phyloP scores from a whole-genome alignment of 495 filamentous ascomycete species.

The Bacidia gigantensis region DNA sequence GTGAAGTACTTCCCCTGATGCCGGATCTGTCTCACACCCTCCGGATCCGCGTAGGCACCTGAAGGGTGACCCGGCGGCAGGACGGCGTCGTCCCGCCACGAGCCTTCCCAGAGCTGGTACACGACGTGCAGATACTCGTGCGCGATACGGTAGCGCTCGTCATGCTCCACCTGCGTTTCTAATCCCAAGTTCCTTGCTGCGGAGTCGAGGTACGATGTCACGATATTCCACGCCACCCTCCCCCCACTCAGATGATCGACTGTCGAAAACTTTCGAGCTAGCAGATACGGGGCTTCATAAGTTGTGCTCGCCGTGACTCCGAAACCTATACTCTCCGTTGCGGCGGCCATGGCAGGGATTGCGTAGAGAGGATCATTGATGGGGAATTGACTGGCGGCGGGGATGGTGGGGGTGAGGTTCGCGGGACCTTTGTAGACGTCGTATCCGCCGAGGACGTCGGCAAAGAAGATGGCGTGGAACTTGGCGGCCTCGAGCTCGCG shows the following conservation, averaged over 20 bases:
- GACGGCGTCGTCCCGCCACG: background rate
- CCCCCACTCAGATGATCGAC: slow-evolving; percentile 46
- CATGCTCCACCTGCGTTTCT: background rate
- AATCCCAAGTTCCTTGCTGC: slow-evolving; percentile 40
- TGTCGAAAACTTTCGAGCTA: slow-evolving; percentile 24
- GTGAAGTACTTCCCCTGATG: background rate
- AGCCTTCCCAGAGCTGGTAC: background rate
- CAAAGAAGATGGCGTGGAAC: background rate
- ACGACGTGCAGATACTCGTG: slow-evolving; percentile 13
- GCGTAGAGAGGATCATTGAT: background rate
- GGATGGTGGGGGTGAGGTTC: background rate
- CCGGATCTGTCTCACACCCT: background rate
- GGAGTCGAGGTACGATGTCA: slow-evolving; percentile 45
- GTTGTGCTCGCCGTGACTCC: background rate
- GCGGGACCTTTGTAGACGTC: background rate
- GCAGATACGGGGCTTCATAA: background rate
- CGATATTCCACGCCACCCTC: slow-evolving; percentile 45
- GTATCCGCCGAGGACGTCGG: background rate
- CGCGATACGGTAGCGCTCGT: slow-evolving; percentile 37
- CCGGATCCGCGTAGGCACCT: background rate
- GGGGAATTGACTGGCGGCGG: background rate
- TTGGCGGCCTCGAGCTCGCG: background rate
- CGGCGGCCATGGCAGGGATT: background rate
- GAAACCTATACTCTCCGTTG: background rate
- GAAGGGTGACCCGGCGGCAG: background rate